Evolutionary conservation across 106 monocot species (phyloP).

Genomic region (Acorus calamus): DNA sequence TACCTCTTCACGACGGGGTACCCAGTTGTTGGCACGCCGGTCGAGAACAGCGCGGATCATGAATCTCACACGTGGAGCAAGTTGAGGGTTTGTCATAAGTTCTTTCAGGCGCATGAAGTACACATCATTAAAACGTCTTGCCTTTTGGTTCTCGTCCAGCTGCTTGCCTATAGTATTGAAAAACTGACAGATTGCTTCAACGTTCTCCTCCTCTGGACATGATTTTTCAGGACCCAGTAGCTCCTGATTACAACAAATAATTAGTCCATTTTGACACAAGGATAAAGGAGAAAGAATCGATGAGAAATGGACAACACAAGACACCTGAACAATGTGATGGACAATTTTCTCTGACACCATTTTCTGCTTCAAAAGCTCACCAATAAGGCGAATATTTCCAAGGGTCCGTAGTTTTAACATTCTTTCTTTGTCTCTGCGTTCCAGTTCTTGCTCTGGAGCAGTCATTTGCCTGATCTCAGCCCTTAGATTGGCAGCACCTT

Average conservation of each 20-base stretch:
- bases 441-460: conserved; percentile 47
- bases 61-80: conserved; percentile 50
- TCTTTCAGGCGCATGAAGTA: conserved; percentile 61
- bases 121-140: conserved; percentile 48
- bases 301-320: neutral
- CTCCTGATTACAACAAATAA: conserved; percentile 25
- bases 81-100: conserved; percentile 27
- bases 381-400: conserved; percentile 72
- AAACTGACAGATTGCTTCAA: conserved; percentile 72
- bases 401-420: conserved; percentile 61
- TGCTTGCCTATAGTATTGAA: conserved; percentile 75
- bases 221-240: conserved; percentile 54
- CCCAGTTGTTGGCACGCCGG: conserved; percentile 62
- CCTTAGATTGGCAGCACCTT: conserved; percentile 44
- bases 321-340: conserved; percentile 77
- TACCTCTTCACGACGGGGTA: conserved; percentile 74
- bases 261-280: neutral
- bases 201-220: conserved; percentile 76
- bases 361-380: conserved; percentile 65
- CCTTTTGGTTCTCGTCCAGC: conserved; percentile 56
- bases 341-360: conserved; percentile 68
- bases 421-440: conserved; percentile 47
- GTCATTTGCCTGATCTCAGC: conserved; percentile 45
- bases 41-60: conserved; percentile 78
- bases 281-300: neutral